A percentile compares a stretch with the other conserved stretches of the same genome.
Conservation (phyloP, 75 land plant genomes). For the Azolla pinnata region DNA sequence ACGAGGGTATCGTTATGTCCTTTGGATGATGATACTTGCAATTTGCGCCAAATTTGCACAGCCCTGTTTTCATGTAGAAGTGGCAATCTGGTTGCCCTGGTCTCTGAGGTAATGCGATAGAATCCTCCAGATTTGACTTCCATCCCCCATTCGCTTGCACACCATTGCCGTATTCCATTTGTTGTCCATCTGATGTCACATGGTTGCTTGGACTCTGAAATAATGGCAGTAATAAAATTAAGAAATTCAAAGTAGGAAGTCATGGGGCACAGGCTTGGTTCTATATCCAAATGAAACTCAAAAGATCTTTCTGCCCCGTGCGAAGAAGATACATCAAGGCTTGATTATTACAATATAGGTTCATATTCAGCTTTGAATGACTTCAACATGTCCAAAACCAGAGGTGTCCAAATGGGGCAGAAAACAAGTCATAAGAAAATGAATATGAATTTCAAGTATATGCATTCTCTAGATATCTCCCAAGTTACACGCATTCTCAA, state of each 20-base stretch:
- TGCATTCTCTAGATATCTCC: too few species aligned
- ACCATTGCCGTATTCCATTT: background rate
- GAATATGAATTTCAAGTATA: too few species aligned
- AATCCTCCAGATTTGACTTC: too few species aligned
- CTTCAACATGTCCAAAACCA: background rate
- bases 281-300: background rate
- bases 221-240: background rate
- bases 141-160: slow-evolving; percentile 19
- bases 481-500: too few species aligned
- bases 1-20: slow-evolving; percentile 59
- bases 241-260: background rate
- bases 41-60: slow-evolving; percentile 91
- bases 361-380: too few species aligned
- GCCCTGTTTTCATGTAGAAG: slow-evolving; percentile 96
- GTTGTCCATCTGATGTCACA: background rate
- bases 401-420: too few species aligned
- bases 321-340: background rate
- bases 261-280: too few species aligned
- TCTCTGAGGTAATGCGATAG: too few species aligned
- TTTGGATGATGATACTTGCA: slow-evolving; percentile 94
- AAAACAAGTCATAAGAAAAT: too few species aligned
- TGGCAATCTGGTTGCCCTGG: slow-evolving; percentile 91
- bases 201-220: slow-evolving; percentile 1
- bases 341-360: background rate
- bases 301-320: background rate